Conservation (phyloP, 148 eudicot genomes). For the Suaeda aralocaspica region DNA sequence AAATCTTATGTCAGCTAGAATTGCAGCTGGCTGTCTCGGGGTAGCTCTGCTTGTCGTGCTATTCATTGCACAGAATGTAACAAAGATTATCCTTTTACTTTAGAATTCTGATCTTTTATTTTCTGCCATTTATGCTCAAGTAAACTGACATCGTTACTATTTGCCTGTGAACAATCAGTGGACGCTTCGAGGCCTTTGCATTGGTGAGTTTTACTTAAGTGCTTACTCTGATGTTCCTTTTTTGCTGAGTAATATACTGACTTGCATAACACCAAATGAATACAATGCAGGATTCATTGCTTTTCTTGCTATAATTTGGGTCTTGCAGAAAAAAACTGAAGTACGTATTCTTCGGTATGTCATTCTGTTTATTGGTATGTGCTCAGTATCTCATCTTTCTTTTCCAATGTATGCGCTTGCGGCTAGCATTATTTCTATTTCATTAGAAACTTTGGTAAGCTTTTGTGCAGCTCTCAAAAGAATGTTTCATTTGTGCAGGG, state of each 20-base stretch:
- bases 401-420: conserved; percentile 1
- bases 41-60: conserved; percentile 77
- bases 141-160: conserved; percentile 11
- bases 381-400: conserved; percentile 16
- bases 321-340: conserved; percentile 74
- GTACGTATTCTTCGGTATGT: conserved; percentile 75
- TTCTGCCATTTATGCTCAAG: background rate
- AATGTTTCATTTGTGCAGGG: conserved; percentile 44
- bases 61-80: conserved; percentile 89
- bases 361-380: conserved; percentile 90
- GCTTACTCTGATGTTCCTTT: background rate
- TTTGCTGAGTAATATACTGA: conserved; percentile 14
- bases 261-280: background rate
- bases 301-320: conserved; percentile 73
- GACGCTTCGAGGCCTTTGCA: conserved; percentile 97
- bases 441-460: background rate
- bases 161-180: conserved; percentile 51
- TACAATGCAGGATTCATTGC: conserved; percentile 69
- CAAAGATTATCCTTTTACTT: conserved; percentile 7
- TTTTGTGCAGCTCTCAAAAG: background rate
- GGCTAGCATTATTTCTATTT: background rate
- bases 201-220: conserved; percentile 46
- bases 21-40: conserved; percentile 93
- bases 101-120: conserved; percentile 15
- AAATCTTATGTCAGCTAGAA: conserved; percentile 72